Conservation (phyloP, 2,329 filamentous ascomycete species). For the Colletotrichum aenigma region DNA sequence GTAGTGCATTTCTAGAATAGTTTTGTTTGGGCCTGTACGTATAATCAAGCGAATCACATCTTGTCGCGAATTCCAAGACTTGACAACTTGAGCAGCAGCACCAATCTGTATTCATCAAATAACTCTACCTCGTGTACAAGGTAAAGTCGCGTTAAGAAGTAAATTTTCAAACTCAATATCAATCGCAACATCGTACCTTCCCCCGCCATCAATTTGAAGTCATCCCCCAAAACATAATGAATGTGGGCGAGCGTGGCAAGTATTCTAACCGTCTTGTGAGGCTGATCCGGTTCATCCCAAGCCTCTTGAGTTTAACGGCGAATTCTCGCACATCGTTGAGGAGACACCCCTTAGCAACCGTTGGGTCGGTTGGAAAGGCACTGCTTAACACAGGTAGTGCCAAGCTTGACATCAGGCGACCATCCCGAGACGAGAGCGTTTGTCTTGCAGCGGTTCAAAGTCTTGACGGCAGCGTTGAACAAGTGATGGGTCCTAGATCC, state of each 20-base stretch:
- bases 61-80: too few species aligned
- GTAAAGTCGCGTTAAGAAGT: background rate
- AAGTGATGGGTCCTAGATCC: fast-evolving
- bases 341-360: background rate
- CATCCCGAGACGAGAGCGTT: background rate
- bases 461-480: background rate
- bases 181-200: fast-evolving
- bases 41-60: too few species aligned
- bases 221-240: background rate
- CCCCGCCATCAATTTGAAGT: fast-evolving
- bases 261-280: slow-evolving; percentile 14
- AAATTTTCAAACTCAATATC: background rate
- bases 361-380: background rate
- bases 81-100: background rate
- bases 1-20: background rate
- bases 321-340: too few species aligned
- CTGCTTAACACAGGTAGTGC: fast-evolving
- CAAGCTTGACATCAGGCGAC: background rate
- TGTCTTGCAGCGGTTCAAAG: fast-evolving
- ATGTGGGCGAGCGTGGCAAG: too few species aligned
- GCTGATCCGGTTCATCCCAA: slow-evolving; percentile 52
- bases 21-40: too few species aligned
- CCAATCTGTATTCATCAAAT: background rate
- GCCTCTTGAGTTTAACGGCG: slow-evolving; percentile 38
- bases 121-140: background rate